A percentile compares a stretch with the other conserved stretches of the same genome.
Conservation (phyloP, 257 asterid genomes). For the Ilex aquifolium region DNA sequence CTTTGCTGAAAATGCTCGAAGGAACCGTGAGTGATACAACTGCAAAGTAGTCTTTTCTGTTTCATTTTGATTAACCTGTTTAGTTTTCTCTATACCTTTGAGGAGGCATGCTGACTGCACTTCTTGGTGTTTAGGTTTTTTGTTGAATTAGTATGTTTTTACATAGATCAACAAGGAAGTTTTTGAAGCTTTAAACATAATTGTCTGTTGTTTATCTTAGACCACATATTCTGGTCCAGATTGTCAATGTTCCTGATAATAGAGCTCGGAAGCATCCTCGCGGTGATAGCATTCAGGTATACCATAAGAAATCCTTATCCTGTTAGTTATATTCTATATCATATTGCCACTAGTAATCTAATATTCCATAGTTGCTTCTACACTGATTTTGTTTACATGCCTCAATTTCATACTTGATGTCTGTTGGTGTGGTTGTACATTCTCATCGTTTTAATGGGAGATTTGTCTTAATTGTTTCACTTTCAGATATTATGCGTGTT, state of each 20-base stretch:
- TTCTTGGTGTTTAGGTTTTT: too few species aligned
- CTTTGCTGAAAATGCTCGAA: conserved; percentile 89
- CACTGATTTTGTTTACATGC: neutral
- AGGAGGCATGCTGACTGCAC: too few species aligned
- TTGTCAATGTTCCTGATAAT: conserved; percentile 79
- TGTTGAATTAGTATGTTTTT: too few species aligned
- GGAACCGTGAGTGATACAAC: conserved; percentile 68
- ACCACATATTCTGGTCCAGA: conserved; percentile 26
- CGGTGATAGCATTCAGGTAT: conserved; percentile 74
- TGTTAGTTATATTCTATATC: too few species aligned
- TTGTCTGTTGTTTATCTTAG: conserved; percentile 10
- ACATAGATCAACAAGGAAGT: too few species aligned
- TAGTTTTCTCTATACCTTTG: neutral
- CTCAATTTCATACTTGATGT: conserved; percentile 6
- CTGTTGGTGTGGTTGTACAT: neutral
- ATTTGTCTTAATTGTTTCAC: too few species aligned
- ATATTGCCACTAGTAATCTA: too few species aligned
- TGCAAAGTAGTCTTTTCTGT: neutral
- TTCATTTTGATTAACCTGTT: conserved; percentile 9
- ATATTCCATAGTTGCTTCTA: too few species aligned
- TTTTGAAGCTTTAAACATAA: neutral
- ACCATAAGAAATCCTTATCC: neutral
- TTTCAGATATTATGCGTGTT: too few species aligned
- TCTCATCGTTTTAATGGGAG: too few species aligned
- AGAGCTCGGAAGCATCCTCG: conserved; percentile 56